phyloP scores from a whole-genome alignment of 208 protist species.

The Kentomonas sorsogonicus region DNA sequence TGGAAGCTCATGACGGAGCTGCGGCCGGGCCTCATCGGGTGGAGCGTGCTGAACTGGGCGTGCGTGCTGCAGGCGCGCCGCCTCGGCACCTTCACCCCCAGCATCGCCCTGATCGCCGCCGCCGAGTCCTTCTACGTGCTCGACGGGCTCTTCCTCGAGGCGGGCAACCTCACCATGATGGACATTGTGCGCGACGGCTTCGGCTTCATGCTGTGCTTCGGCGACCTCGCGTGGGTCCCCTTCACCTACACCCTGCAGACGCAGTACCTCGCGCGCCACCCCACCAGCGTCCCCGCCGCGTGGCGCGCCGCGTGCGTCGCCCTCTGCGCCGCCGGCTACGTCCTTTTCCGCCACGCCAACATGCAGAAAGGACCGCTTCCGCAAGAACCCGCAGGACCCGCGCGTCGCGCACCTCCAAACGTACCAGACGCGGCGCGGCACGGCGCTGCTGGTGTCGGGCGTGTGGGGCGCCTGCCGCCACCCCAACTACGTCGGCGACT shows the following conservation, averaged over 20 bases:
- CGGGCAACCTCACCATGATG: constrained; percentile 92
- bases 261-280: constrained; percentile 84
- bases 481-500: constrained; percentile 97
- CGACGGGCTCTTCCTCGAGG: constrained; percentile 92
- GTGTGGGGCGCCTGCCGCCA: constrained; percentile 96
- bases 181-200: constrained; percentile 96
- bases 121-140: constrained; percentile 92
- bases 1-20: constrained; percentile 96
- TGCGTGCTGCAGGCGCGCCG: constrained; percentile 66
- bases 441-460: constrained; percentile 90
- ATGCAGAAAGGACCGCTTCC: constrained; percentile 84
- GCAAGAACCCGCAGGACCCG: constrained; percentile 61
- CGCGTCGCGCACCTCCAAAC: constrained; percentile 59
- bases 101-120: constrained; percentile 78
- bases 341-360: constrained; percentile 84
- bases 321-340: constrained; percentile 57
- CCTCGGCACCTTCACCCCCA: constrained; percentile 69
- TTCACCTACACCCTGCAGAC: constrained; percentile 94
- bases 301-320: constrained; percentile 35
- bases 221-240: constrained; percentile 93
- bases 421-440: constrained; percentile 76
- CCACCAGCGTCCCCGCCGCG: constrained; percentile 27
- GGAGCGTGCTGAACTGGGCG: constrained; percentile 91
- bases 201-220: constrained; percentile 95
- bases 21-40: constrained; percentile 94